Evolutionary conservation across 805 yeast genomes (phyloP).

Genomic region (Limtongia smithiae): DNA sequence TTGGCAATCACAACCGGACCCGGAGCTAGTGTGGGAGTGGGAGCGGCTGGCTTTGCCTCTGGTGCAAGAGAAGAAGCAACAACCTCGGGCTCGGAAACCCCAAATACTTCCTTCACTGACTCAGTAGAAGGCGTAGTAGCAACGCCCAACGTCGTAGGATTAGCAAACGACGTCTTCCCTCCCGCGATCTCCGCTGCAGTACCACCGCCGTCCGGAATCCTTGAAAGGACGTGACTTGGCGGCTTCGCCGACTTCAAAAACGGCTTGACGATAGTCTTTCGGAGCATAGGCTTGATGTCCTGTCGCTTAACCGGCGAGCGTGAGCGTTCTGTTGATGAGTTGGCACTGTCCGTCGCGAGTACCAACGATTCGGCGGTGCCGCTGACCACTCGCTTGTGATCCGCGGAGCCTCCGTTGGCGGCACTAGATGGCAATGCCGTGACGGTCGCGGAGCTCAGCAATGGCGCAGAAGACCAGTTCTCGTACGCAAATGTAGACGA

Average conservation of each 20-base stretch:
- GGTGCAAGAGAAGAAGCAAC: background rate
- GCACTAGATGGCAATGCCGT: background rate
- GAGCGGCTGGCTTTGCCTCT: constrained; percentile 3
- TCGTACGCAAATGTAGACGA: constrained; percentile 11
- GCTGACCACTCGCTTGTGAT: background rate
- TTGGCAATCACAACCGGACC: background rate
- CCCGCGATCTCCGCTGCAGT: background rate
- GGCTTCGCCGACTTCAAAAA: background rate
- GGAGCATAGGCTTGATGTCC: constrained; percentile 18
- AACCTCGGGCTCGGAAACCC: background rate
- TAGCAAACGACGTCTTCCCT: background rate
- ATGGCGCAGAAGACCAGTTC: constrained; percentile 11
- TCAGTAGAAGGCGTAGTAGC: background rate
- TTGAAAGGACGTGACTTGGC: too few species aligned
- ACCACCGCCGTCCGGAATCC: background rate
- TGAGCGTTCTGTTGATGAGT: background rate
- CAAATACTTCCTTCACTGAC: background rate
- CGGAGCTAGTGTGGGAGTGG: background rate
- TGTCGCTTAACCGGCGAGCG: constrained; percentile 12
- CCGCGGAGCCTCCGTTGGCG: background rate
- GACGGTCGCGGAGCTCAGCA: background rate
- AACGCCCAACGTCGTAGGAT: background rate
- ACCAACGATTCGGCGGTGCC: background rate
- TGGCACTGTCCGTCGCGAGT: background rate
- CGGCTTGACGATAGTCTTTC: constrained; percentile 20